phyloP scores from a whole-genome alignment of 2,329 filamentous ascomycete species.

The Trichoderma aggressivum region DNA sequence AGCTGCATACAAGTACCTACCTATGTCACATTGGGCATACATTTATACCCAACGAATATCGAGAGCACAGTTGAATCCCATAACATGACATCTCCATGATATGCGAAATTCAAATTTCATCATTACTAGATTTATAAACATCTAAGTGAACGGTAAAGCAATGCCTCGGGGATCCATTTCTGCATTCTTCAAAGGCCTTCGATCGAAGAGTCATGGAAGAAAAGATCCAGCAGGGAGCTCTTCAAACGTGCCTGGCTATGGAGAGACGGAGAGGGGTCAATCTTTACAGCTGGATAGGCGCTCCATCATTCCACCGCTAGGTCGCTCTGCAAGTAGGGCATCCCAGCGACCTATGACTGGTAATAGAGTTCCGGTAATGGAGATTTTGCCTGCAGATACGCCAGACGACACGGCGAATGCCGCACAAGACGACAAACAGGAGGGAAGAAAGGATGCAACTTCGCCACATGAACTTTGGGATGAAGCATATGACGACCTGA shows the following conservation, averaged over 20 bases:
- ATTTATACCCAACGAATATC: not conserved
- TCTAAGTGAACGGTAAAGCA: not conserved
- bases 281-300: not conserved
- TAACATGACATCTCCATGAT: not conserved
- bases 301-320: not conserved
- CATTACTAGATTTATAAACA: not conserved
- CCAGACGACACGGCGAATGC: not conserved
- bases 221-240: not conserved
- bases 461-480: not conserved
- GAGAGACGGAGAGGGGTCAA: not conserved
- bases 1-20: not conserved
- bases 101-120: not conserved
- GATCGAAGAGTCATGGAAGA: not conserved
- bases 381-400: not conserved
- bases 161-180: not conserved
- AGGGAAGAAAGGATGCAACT: not conserved
- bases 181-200: not conserved
- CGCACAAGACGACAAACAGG: not conserved
- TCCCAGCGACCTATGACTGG: not conserved
- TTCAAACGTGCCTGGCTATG: not conserved
- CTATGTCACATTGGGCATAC: not conserved
- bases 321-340: not conserved
- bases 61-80: not conserved
- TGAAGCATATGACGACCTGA: not conserved
- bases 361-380: fast-evolving